Evolutionary conservation across 768 basidiomycete species (phyloP), one percentile per base, ranked within the genome.

Genomic region (Pulveroboletus sp.): DNA sequence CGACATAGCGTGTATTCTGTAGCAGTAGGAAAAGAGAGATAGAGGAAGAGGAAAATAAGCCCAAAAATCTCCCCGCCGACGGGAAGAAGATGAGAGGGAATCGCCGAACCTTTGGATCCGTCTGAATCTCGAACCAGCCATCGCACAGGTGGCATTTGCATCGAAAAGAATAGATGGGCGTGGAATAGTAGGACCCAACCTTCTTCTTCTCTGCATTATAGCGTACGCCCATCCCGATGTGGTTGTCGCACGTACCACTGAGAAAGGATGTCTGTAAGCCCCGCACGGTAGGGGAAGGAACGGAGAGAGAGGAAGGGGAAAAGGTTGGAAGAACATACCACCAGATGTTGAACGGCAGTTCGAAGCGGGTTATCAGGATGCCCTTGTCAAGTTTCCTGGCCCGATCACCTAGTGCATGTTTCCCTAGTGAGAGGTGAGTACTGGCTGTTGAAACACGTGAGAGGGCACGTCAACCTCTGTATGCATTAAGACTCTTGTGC

Each of bases 181-280:
- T 97, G 6, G 91, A 90, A 64, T 87, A 93, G 70, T 99, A 99
- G 50, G 80, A 83, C 13, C 96, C 96, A 31, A 97, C 80, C 69
- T 95, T 97, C 74, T 88, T 88, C 81, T 99, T 99, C 70, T 98
- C 94, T 0, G 96, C 96, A 58, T 99, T 99, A 75, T 97, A 99
- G n/a, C 96, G 89, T 2, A 99, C 96, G 21, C 96, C 96, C 82
- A 96, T 96, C 10, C 96, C 96, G 44, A 99, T 91, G 71, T 98
- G 96, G 58, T 88, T 87, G 67, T 94, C 85, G 72, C 95, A 99
- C 71, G 86, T 86, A 31, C 84, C 91, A 62, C 95, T 97, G 69
- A 33, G 33, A 26, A 21, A 7, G 50, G 18, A 21, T 31, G 30
- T 8, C 5, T 33, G 33, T 43, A 30, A 45, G 24, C 14, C 36